Conservation (phyloP, 345 rosid genomes). For the Eucalyptus sideroxylon region DNA sequence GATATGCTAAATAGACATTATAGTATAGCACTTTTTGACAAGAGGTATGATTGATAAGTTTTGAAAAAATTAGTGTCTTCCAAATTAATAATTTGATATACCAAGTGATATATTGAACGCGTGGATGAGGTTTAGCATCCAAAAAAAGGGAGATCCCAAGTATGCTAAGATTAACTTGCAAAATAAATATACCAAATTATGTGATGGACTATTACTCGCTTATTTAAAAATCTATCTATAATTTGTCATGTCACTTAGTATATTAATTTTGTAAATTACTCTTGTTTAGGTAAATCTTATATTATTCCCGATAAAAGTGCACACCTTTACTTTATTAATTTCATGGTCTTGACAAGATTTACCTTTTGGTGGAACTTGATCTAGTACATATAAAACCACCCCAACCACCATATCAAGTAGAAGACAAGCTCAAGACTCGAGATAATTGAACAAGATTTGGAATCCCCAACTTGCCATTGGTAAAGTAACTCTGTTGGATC, state of each 20-base stretch:
- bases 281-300: not conserved
- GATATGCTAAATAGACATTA: not conserved
- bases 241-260: not conserved
- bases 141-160: not conserved
- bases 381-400: not conserved
- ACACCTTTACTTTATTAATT: not conserved
- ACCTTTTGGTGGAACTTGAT: not conserved
- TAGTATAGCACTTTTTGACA: not conserved
- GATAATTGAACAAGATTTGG: not conserved
- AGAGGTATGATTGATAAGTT: not conserved
- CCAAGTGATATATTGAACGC: accelerated
- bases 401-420: not conserved
- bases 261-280: not conserved
- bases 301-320: not conserved
- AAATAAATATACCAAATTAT: not conserved
- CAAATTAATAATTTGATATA: not conserved
- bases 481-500: not conserved
- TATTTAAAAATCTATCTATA: not conserved
- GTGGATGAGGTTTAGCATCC: not conserved
- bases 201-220: accelerated
- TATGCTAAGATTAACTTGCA: not conserved
- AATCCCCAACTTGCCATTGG: not conserved
- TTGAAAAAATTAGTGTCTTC: not conserved
- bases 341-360: not conserved
- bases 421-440: not conserved